phyloP scores from a whole-genome alignment of 805 yeast species.

The Wickerhamomyces rabaulensis region DNA sequence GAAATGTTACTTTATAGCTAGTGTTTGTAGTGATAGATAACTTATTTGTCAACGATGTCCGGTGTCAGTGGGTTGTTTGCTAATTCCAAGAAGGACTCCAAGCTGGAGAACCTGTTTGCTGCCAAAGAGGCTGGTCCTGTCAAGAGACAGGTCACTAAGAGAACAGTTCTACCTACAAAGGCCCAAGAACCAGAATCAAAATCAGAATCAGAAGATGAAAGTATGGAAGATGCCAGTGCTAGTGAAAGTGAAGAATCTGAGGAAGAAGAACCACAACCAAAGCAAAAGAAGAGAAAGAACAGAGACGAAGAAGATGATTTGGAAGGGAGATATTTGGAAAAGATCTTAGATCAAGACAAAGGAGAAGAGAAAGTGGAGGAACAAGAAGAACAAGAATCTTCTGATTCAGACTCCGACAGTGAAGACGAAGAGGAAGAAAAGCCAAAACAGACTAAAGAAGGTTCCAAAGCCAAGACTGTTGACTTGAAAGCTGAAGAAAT shows the following conservation, averaged over 20 bases:
- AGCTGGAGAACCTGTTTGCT: slow-evolving; percentile 31
- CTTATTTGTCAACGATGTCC: slow-evolving; percentile 19
- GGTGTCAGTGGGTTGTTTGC: slow-evolving; percentile 29
- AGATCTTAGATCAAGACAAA: slow-evolving; percentile 35
- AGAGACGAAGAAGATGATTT: slow-evolving; percentile 39
- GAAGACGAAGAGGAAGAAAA: slow-evolving; percentile 24
- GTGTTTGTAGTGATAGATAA: background rate
- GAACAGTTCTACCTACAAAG: slow-evolving; percentile 28
- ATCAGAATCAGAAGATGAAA: slow-evolving; percentile 7
- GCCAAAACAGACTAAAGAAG: slow-evolving; percentile 12
- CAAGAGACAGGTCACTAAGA: slow-evolving; percentile 28
- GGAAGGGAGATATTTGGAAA: slow-evolving; percentile 49
- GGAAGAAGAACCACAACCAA: slow-evolving; percentile 21
- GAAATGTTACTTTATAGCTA: background rate
- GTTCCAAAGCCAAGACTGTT: slow-evolving; percentile 31
- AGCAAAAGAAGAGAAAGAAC: slow-evolving; percentile 17
- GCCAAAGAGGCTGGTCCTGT: slow-evolving; percentile 43
- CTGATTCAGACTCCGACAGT: slow-evolving; percentile 22
- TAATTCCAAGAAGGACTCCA: slow-evolving; percentile 26
- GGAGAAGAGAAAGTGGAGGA: slow-evolving; percentile 28
- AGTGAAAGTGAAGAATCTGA: slow-evolving; percentile 16
- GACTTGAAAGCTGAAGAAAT: slow-evolving; percentile 68
- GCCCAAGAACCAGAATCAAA: slow-evolving; percentile 6
- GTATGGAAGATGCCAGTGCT: slow-evolving; percentile 14
- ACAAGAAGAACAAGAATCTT: slow-evolving; percentile 17